Base-by-base conservation (phyloP, 2,329 filamentous ascomycete species). In the Monilinia fructicola region DNA sequence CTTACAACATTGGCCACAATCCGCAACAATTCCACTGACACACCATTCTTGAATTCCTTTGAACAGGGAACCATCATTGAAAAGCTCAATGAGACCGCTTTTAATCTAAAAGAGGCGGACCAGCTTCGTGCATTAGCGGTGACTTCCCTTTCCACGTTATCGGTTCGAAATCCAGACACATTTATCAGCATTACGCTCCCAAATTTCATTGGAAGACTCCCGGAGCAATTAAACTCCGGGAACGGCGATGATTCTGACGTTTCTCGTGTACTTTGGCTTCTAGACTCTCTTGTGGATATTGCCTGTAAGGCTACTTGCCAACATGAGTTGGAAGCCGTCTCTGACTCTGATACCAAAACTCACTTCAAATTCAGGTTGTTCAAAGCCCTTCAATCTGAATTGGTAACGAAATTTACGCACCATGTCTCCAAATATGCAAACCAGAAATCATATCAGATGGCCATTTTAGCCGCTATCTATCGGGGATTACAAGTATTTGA, bases 21-120 rank as follows among this genome's bases (percentile, higher is more conserved):
- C n/a, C 72, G 71, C 12, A 65, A 68, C 1, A 73, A 69, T 48
- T 65, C 64, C 9, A 48, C 26, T 2, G 12, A 61, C 14, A 31
- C 44, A 23, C 38, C 44, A 21, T 67, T 76, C 42, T 65, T 75
- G 5, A 67, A 70, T 6, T 67, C 64, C 21, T 64, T 65, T 11
- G 71, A 75, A 11, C 71, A 71, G 46, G 68, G 69, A 7, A 70
- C 71, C 35, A 68, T 74, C 21, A 64, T 76, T 35, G 67, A 73
- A 42, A 68, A 72, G 42, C 64, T 77, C 7, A 71, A 70, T 53
- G 66, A 69, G 1, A 67, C 74, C 50, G 68, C 69, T 6, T 54
- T 73, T 26, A 67, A 54, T 18, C 14, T 50, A 14, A 40, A 52
- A n/a, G 56, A 67, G 44, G 63, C 68, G 28, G 52, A 53, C 4